Base-by-base conservation (phyloP, 1,139 yeast genomes). In the Blastobotrys malaysiensis region DNA sequence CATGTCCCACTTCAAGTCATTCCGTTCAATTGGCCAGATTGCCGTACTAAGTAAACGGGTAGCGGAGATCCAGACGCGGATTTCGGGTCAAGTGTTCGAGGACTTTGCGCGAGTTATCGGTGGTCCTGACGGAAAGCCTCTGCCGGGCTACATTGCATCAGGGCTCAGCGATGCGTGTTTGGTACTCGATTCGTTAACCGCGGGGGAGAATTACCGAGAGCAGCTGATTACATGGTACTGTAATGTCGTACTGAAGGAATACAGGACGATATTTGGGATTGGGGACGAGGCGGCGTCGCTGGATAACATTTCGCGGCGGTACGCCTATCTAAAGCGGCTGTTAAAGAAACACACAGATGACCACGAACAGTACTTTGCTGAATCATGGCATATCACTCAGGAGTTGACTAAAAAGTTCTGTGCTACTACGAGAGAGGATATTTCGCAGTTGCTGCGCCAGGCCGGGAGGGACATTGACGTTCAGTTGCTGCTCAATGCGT, bases 231-330 rank as follows among this genome's bases (percentile, higher is more conserved):
- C 79, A 51, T 88, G 96, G 95, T 88, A 86, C 69, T 80, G 88
- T 58, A 81, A 81, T 59, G 75, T 77, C 45, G 84, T 86, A 59
- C 75, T 93, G 54, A 79, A 80, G 61, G 98, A 91, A 64, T 83
- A 93, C 55, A 79, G 80, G 46, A 74, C 81, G 21, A 88, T 93
- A 13, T 93, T 93, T 70, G 80, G 82, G 54, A 77, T 83, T 26
- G 77, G 82, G 18, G 97, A 90, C 62, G 99, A 91, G 69, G 98
- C 99, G 0, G 97, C 97, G 0, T 86, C 96, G 1, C 73, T 93
- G 58, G 99, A 93, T 58, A 93, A 93, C 69, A 73, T 93, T 49
- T 79, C 82, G 18, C 75, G 98, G 61, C 76, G 99, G 51, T 93
- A 82, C 67, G 79, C 91, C 31, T 93, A 87, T 69, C 86, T 89